Evolutionary conservation across 768 basidiomycete species (phyloP), one percentile per base, ranked within the genome.

Genomic region (Tricholoma matsutake): DNA sequence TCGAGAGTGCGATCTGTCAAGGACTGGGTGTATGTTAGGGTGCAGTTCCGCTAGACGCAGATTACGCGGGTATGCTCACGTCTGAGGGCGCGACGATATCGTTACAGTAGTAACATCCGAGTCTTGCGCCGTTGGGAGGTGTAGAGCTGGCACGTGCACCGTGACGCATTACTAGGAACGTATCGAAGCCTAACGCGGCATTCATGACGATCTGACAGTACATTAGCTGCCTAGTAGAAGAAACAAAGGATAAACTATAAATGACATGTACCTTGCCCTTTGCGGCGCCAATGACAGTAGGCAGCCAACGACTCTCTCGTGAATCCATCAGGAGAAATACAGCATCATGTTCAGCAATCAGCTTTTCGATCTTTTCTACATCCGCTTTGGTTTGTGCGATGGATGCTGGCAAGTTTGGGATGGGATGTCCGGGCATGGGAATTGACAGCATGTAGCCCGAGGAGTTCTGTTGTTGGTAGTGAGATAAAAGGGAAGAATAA

Each of bases 91-190:
- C 97, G 39, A 98, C 95, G 59, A 98, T 92, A 65, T 99, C 97
- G 67, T 98, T 98, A 75, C 97, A 99, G 71, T 94, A 99, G 72
- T 99, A 98, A 69, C 97, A 99, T 3, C 97, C 96, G 32, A 99
- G 76, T 2, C 75, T 74, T 29, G 76, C 62, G 13, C 64, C 59
- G 52, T 69, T 63, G n/a, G 70, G 56, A 61, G 73, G 43, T 57
- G 69, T 43, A 63, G 69, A 61, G 41, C 74, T 72, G 1, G 76
- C 78, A 6, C 89, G 84, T 4, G 87, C 81, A 3, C 96, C 97
- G 68, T 98, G 96, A 1, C 96, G 85, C 96, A 98, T 98, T 14
- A 98, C 96, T 41, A 99, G 83, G 78, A 87, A 98, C 0, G 91
- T 92, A 63, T 98, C 97, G 68, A 98, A 99, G 0, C 96, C 96